phyloP scores from a whole-genome alignment of 1,139 yeast genomes.

The Diutina rugosa region DNA sequence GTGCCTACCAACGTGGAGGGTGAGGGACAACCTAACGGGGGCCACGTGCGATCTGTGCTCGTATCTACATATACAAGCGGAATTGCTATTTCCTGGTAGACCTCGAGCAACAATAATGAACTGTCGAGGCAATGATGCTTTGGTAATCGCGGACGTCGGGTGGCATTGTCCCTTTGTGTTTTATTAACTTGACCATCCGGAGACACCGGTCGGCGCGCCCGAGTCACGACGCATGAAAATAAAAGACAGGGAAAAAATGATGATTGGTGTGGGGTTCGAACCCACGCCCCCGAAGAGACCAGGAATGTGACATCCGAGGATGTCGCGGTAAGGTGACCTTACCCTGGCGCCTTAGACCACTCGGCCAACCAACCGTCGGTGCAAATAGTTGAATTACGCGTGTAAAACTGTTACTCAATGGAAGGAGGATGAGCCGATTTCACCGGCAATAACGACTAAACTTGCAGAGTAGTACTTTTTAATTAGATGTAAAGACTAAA shows the following conservation, averaged over 20 bases:
- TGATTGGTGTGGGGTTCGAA: conserved; percentile 2
- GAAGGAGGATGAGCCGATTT: neutral
- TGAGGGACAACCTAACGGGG: no score
- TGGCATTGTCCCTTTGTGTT: neutral
- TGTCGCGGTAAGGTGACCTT: conserved; percentile 1
- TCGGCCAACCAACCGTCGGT: conserved; percentile 1
- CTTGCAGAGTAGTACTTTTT: no score
- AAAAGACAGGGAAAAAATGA: neutral
- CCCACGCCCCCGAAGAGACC: conserved; percentile 2
- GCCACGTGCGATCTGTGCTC: no score
- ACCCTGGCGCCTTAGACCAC: conserved; percentile 3
- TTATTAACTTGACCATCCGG: neutral
- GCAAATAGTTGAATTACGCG: neutral
- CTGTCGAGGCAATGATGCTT: no score
- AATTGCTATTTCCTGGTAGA: no score
- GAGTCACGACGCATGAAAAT: neutral
- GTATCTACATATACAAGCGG: no score
- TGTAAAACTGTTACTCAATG: neutral
- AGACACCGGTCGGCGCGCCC: neutral
- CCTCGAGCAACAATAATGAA: no score
- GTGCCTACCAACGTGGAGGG: no score
- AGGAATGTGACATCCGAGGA: neutral
- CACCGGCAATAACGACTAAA: no score
- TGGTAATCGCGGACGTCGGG: neutral
- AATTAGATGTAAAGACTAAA: no score